Evolutionary conservation across 179 eudicot species (phyloP), one percentile per base, ranked within the genome.

Genomic region (Vitellaria paradoxa): DNA sequence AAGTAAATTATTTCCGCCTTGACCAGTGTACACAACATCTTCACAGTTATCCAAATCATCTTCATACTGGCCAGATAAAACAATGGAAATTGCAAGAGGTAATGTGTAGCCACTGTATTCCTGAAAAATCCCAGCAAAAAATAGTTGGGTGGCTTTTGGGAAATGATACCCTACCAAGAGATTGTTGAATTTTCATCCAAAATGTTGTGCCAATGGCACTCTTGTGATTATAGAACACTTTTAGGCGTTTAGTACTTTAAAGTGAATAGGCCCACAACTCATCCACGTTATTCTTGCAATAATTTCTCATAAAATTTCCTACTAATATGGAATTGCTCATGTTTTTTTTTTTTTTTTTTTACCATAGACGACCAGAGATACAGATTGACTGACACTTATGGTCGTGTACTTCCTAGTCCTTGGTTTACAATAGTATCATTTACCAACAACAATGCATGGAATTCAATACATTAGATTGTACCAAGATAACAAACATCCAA

Each of bases 1-100:
- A 66, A 88, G 77, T 15, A 94, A 82, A 76, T 94, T 75, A 56
- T 94, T 83, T n/a, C 98, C 98, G 45, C 98, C 98, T 82, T 92
- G 96, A 68, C 98, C 98, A 7, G 98, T 94, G 81, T 94, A 94
- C 6, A 89, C 75, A 50, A 94, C 76, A 56, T 91, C 89, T 21
- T 94, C 96, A 3, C 84, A 82, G 12, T 92, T 94, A 69, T 94
- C 98, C 7, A 86, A 57, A 68, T 94, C 98, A 84, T 94, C 98
- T 71, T 92, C 98, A 74, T 94, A 94, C 57, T 91, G 96, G 3
- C 96, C 98, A 0, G 98, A 94, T 57, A 94, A 61, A 6, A 94
- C 96, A 68, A 94, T 94, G 23, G 98, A 85, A 8, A 88, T 81
- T 18, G 97, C 89, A 49, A 94, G 68, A 45, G 98, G 98, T 55